These are phyloP conservation scores for Chaetomiaceae sp. DNA, from an alignment of 2,329 filamentous ascomycete genomes.

Conservation along the genomic window DNA sequence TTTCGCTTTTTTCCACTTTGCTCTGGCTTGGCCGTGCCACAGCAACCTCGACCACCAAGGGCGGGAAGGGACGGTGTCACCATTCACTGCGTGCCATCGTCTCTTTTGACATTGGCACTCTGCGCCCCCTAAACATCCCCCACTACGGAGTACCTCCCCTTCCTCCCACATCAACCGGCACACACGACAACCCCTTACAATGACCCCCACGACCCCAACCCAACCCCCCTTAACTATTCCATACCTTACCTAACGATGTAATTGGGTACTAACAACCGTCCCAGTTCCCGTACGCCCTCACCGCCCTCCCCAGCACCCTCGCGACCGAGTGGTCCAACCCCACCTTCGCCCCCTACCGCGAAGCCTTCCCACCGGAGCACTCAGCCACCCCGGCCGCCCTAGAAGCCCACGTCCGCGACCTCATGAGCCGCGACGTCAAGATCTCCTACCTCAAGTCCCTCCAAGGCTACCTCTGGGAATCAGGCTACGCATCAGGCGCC, in stretches of 20 bases:
- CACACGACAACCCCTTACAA: too few relatives aligned
- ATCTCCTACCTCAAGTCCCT: slow-evolving; percentile 71
- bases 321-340: slow-evolving; percentile 61
- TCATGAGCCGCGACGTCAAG: slow-evolving; percentile 70
- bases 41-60: background rate
- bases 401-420: slow-evolving; percentile 62
- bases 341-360: slow-evolving; percentile 61
- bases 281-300: slow-evolving; percentile 73
- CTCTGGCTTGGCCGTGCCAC: slow-evolving; percentile 11
- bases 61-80: too few relatives aligned
- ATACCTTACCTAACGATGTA: too few relatives aligned
- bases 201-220: background rate
- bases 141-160: too few relatives aligned
- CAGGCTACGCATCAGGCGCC: slow-evolving; percentile 65
- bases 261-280: background rate
- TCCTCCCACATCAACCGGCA: too few relatives aligned
- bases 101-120: too few relatives aligned
- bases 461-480: slow-evolving; percentile 74
- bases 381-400: slow-evolving; percentile 55
- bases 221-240: background rate
- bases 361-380: slow-evolving; percentile 65
- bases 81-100: too few relatives aligned
- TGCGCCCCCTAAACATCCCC: too few relatives aligned
- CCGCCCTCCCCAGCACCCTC: slow-evolving; percentile 59
- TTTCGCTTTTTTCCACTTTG: background rate